Conservation (phyloP, 139 green algal genomes). For the Tetradesmus obliquus region DNA sequence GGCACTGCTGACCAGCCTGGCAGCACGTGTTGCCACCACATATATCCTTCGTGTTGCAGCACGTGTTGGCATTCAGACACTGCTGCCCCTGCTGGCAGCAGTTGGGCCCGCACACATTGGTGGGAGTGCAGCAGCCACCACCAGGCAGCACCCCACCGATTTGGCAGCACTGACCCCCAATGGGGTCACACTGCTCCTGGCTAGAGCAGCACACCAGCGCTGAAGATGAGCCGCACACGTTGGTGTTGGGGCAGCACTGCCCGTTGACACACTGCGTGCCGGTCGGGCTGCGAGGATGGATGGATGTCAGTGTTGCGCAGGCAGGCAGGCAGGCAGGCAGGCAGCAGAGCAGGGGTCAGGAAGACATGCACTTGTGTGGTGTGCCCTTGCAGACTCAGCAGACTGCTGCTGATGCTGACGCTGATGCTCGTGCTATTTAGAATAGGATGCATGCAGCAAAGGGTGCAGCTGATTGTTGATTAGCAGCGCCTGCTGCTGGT, state of each 20-base stretch:
- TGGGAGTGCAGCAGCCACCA: conserved; percentile 27
- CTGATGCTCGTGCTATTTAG: neutral
- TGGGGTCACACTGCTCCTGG: conserved; percentile 34
- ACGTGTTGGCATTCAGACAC: conserved; percentile 11
- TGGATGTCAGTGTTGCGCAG: too few relatives aligned
- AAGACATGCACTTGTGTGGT: neutral
- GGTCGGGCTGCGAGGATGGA: conserved; percentile 7
- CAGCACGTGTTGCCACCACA: conserved; percentile 26
- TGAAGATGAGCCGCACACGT: conserved; percentile 2
- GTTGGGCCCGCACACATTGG: conserved; percentile 34
- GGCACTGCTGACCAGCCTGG: conserved; percentile 8
- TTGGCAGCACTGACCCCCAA: conserved; percentile 27
- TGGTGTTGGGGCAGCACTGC: conserved; percentile 13
- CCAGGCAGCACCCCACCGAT: conserved; percentile 23
- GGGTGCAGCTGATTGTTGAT: neutral
- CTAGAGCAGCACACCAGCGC: neutral
- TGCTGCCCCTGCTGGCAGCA: conserved; percentile 21
- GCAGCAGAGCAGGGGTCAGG: neutral
- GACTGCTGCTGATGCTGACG: neutral
- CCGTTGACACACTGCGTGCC: conserved; percentile 23
- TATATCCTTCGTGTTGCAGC: neutral
- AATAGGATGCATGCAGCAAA: neutral
- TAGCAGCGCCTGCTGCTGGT: too few relatives aligned
- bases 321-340: neutral
- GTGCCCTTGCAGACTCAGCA: neutral